These are phyloP conservation scores for Sisymbrium irio DNA, from an alignment of 345 rosid genomes.

Conservation along the genomic window DNA sequence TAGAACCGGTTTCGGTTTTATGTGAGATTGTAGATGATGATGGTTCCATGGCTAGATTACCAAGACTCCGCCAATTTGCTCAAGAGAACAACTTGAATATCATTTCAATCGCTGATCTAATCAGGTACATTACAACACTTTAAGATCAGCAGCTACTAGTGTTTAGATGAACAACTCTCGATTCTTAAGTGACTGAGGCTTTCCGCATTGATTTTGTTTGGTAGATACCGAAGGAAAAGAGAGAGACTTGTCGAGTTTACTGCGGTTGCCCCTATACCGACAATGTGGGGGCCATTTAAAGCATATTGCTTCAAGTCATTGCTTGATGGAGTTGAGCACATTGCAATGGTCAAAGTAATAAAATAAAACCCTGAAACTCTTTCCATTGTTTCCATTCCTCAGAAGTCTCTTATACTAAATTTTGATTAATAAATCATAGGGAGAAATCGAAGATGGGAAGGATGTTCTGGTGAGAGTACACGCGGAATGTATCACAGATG, in stretches of 20 bases:
- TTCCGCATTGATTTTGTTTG: background rate
- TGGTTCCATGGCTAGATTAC: constrained; percentile 98
- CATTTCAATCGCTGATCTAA: constrained; percentile 79
- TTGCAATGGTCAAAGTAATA: constrained; percentile 93
- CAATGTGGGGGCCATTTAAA: constrained; percentile 90
- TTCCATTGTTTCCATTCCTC: background rate
- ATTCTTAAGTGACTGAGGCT: background rate
- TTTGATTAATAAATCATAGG: constrained; percentile 36
- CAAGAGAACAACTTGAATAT: constrained; percentile 60
- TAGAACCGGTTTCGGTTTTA: constrained; percentile 71
- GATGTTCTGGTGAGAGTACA: constrained; percentile 88
- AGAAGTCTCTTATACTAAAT: background rate
- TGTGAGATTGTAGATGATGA: constrained; percentile 95
- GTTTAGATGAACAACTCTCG: background rate
- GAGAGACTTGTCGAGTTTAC: constrained; percentile 73
- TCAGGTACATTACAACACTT: constrained; percentile 52
- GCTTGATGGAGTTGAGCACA: constrained; percentile 92
- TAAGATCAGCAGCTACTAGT: background rate
- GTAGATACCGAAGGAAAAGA: constrained; percentile 82
- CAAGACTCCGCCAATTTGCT: constrained; percentile 71
- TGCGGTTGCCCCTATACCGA: constrained; percentile 72
- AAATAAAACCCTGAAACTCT: background rate
- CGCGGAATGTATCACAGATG: constrained; percentile 92
- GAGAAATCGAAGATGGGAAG: constrained; percentile 70
- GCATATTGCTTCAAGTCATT: constrained; percentile 78